phyloP scores from a whole-genome alignment of 352 stramenopile species.

The Pythium aristosporum region DNA sequence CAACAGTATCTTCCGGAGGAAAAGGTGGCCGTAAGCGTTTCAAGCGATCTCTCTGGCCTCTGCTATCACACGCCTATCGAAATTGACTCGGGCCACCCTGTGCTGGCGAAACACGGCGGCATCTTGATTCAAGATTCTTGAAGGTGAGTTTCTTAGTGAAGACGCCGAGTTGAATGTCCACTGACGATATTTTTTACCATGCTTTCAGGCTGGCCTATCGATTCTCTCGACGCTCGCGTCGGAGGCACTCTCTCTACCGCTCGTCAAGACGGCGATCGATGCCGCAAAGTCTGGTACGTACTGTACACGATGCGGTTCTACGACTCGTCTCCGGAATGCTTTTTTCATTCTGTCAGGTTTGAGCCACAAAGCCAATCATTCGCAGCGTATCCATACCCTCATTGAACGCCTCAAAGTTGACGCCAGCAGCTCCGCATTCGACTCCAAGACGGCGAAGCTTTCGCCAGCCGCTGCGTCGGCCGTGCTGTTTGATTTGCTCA shows the following conservation, averaged over 20 bases:
- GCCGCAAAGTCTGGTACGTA: not conserved
- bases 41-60: no score
- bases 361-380: no score
- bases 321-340: no score
- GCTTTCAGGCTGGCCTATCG: conserved; percentile 4
- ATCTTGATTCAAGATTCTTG: not conserved
- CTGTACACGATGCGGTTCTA: no score
- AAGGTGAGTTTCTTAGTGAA: no score
- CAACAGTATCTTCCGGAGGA: no score
- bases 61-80: not conserved
- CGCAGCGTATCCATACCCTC: conserved; percentile 16
- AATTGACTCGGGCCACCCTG: not conserved
- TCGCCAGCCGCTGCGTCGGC: not conserved
- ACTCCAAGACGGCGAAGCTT: not conserved
- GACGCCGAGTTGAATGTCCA: not conserved
- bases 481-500: conserved; percentile 17
- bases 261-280: conserved; percentile 11
- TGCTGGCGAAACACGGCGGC: not conserved
- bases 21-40: no score
- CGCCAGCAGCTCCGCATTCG: not conserved
- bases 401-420: conserved; percentile 11
- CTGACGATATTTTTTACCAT: not conserved
- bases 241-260: conserved; percentile 1
- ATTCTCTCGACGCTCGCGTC: conserved; percentile 6
- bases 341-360: no score